Evolutionary conservation across 1,284 basidiomycete species (phyloP), one percentile per base, ranked within the genome.

Genomic region (Irpex sp.): DNA sequence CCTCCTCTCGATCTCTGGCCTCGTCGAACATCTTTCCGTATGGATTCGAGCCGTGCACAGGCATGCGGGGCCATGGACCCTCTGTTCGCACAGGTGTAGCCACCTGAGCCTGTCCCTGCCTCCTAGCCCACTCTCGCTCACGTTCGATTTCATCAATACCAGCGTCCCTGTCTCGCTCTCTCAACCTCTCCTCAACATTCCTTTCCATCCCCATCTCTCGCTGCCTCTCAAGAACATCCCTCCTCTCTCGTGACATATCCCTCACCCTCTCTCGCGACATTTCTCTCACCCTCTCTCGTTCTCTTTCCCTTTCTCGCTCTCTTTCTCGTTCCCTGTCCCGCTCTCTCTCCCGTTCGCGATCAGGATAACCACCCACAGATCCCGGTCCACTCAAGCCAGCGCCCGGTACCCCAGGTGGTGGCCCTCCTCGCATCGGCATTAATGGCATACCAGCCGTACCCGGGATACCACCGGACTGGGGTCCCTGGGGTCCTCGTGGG

Each of bases 221-320:
- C 37, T 69, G 65, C n/a, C 55, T 54, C 11, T 57, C 60, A 1
- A 43, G 15, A 2, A 11, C 39, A 11, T 15, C 11, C 6, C 15
- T 9, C 31, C 55, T 49, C 11, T 57, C 59, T 33, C 58, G 50
- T 50, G 33, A 50, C 17, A 36, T 57, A 47, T 53, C 21, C 7
- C 53, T 58, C 26, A 26, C 26, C 58, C 56, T 46, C 59, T 54
- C 60, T 53, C 6, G 57, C 61, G 56, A 64, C 58, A 56, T 50
- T 46, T 61, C 55, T 37, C 37, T 17, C 57, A 37, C 49, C 33
- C 54, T 21, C 35, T 57, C 55, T 36, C 35, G 15, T 11, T 66
- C 69, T 46, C 62, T 50, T 1, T 67, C 66, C 26, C 65, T 59
- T 46, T 68, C 72, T 61, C 65, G 63, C 15, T 69, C 69, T 36